Evolutionary conservation across 805 yeast species (phyloP), one percentile per base, ranked within the genome.

Genomic region (Schwanniomyces yamadae): DNA sequence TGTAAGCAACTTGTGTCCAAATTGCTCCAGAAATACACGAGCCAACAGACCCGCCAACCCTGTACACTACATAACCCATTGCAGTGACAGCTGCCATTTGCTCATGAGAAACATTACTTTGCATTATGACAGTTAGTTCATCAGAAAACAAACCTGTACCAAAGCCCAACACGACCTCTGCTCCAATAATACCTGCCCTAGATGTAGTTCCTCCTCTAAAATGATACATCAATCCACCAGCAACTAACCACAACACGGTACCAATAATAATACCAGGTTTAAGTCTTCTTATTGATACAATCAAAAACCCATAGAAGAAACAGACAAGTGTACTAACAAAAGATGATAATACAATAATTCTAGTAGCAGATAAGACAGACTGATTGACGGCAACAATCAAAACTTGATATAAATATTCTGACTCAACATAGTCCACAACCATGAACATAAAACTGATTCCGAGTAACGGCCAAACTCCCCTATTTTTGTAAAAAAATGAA

Each of bases 221-320:
- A 40, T 68, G 69, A 41, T 73, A 58, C 46, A 81, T 59, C 26
- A 82, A 44, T 33, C 86, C 88, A 64, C 74, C 61, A 5, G 81
- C 68, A 9, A 80, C 54, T 25, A 78, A 51, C 80, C 82, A 80
- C 52, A 75, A 54, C 23, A 53, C 46, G 8, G 72, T 54, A 23
- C 87, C 87, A 40, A 71, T 67, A 12, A 78, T 37, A 38, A 80
- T 75, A 54, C 76, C 78, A 1, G 63, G 66, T 52, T 81, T 81
- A 17, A 56, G 46, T 25, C 42, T 42, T 39, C 40, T 45, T 28
- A 40, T 25, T 16, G 31, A 17, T 8, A 44, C 49, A 17, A 46
- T 30, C 27, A 42, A 30, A 21, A 50, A 39, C 13, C 53, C 53
- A 22, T 40, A 41, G 31, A 41, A 37, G 23, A 45, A 28, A 17